Evolutionary conservation across 306 rosid genomes (phyloP).

Genomic region (Morella rubra): DNA sequence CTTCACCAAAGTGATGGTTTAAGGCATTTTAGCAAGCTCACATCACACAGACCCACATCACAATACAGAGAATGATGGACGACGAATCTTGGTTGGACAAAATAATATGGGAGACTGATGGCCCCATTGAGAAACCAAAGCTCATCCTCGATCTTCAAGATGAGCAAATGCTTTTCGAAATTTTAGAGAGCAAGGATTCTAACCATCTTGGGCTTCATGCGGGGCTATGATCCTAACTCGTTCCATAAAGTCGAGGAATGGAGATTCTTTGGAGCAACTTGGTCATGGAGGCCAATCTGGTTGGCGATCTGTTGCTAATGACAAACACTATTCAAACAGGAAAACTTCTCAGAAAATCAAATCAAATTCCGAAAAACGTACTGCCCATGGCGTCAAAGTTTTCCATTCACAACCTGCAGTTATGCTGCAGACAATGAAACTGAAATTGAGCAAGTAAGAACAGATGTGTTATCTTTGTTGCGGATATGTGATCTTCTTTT

Average conservation of each 20-base stretch:
- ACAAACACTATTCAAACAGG: constrained; percentile 85
- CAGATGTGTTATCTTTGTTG: background rate
- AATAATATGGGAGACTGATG: constrained; percentile 76
- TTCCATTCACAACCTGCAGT: constrained; percentile 91
- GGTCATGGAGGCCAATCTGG: constrained; percentile 87
- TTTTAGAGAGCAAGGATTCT: constrained; percentile 63
- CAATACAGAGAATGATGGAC: constrained; percentile 77
- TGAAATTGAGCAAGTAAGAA: constrained; percentile 93
- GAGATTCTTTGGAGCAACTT: constrained; percentile 61
- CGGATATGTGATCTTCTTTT: background rate
- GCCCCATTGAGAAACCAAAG: constrained; percentile 59
- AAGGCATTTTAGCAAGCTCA: constrained; percentile 52
- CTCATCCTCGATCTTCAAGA: constrained; percentile 94
- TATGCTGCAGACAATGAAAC: constrained; percentile 88
- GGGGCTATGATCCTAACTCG: constrained; percentile 74
- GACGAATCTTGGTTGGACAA: constrained; percentile 86
- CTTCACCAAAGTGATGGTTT: constrained; percentile 47
- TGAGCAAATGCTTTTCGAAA: constrained; percentile 94
- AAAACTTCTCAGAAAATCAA: constrained; percentile 91
- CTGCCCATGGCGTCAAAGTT: constrained; percentile 84
- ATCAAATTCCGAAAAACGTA: constrained; percentile 86
- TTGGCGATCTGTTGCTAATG: constrained; percentile 84
- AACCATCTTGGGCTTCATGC: constrained; percentile 78
- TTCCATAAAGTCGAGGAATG: constrained; percentile 47
- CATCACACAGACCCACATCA: constrained; percentile 54